Conservation (phyloP, 371 early-diverging fungal genomes). For the Neoconidiobolus thromboides region DNA sequence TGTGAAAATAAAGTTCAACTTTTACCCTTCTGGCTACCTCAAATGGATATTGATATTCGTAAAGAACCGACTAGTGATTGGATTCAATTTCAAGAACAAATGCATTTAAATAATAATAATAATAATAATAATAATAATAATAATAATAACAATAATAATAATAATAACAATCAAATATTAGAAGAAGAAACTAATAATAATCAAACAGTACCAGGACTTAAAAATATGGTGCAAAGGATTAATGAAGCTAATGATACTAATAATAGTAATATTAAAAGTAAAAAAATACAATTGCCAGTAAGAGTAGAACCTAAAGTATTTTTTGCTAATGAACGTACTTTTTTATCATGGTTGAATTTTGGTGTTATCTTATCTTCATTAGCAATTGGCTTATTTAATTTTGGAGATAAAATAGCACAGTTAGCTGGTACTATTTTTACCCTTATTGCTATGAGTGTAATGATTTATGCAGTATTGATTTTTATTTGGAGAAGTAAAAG, state of each 20-base stretch:
- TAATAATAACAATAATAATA: too few relatives aligned
- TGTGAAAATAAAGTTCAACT: slow-evolving; percentile 66
- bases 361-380: slow-evolving; percentile 53
- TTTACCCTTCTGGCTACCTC: slow-evolving; percentile 95
- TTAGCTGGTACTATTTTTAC: slow-evolving; percentile 66
- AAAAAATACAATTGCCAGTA: slow-evolving; percentile 51
- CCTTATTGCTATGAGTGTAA: slow-evolving; percentile 51
- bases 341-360: slow-evolving; percentile 79
- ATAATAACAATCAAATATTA: too few relatives aligned
- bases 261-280: neutral
- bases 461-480: slow-evolving; percentile 78
- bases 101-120: neutral
- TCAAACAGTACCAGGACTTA: neutral
- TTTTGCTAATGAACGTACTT: slow-evolving; percentile 99
- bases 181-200: neutral
- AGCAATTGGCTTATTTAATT: slow-evolving; percentile 64
- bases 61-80: slow-evolving; percentile 30
- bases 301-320: slow-evolving; percentile 98
- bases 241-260: neutral
- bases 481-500: slow-evolving; percentile 85
- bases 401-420: slow-evolving; percentile 56
- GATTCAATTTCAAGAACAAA: slow-evolving; percentile 6
- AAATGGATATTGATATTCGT: slow-evolving; percentile 86
- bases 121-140: neutral
- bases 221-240: slow-evolving; percentile 3